A percentile compares a stretch with the other conserved stretches of the same genome.
phyloP scores from a whole-genome alignment of 73 alveolate species.

The Diophrys appendiculata region DNA sequence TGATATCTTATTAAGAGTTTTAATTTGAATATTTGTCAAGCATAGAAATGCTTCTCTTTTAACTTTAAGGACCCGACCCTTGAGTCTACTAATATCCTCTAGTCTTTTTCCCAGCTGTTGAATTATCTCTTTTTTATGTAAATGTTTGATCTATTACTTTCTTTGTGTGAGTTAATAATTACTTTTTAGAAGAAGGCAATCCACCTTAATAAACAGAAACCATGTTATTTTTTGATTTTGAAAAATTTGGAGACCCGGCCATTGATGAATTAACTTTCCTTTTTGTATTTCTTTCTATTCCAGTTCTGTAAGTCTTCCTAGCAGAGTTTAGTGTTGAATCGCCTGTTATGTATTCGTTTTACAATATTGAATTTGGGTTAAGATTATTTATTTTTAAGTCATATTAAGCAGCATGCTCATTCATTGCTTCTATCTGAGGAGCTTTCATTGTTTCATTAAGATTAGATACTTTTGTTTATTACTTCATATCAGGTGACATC shows the following conservation, averaged over 20 bases:
- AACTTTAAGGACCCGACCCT: no score
- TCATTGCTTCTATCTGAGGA: neutral
- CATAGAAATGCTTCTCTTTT: no score
- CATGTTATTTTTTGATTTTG: neutral
- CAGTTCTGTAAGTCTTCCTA: neutral
- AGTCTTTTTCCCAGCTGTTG: neutral
- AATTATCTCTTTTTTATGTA: neutral
- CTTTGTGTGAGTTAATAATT: neutral
- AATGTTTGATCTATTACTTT: neutral
- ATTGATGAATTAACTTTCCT: neutral
- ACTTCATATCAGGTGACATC: no score
- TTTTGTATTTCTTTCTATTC: neutral
- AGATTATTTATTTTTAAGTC: no score
- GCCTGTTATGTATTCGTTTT: no score
- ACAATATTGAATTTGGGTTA: no score
- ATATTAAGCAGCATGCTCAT: neutral
- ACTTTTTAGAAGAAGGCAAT: neutral
- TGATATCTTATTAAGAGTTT: no score
- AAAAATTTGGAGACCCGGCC: neutral
- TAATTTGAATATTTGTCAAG: no score
- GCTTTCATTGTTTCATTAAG: neutral
- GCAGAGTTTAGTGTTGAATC: neutral
- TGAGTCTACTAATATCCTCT: no score
- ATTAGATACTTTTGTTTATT: no score
- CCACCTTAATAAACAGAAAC: neutral